Percentiles rank a stretch among this genome's conserved stretches.
Evolutionary conservation across 306 rosid genomes (phyloP).

Genomic region (Dryas alaskensis): DNA sequence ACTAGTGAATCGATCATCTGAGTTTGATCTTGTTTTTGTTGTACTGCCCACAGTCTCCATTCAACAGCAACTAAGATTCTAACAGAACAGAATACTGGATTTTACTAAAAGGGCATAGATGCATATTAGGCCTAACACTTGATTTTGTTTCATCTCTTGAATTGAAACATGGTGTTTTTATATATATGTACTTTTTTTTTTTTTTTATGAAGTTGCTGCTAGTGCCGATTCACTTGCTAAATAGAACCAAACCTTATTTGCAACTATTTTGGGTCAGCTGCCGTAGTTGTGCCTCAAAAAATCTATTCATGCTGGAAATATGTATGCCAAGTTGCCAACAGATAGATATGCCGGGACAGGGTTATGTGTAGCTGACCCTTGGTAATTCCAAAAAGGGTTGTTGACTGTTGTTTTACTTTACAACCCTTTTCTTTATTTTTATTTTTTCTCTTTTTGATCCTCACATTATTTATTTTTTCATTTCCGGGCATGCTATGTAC

Average conservation of each 20-base stretch:
- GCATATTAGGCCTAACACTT: background rate
- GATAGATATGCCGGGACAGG: too few species aligned
- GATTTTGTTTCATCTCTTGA: background rate
- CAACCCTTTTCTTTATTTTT: background rate
- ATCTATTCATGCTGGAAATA: background rate
- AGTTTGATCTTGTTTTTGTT: background rate
- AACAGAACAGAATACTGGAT: background rate
- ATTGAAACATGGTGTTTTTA: background rate
- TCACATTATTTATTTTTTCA: background rate
- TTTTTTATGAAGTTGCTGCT: background rate
- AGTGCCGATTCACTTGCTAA: background rate
- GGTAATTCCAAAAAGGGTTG: background rate
- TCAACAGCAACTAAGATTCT: too few species aligned
- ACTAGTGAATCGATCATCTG: constrained; percentile 1
- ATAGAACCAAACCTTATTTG: background rate
- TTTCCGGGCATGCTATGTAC: constrained; percentile 23
- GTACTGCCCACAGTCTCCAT: background rate
- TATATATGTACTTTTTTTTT: background rate
- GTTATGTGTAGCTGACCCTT: background rate
- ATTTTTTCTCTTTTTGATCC: background rate
- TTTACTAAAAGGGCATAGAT: background rate
- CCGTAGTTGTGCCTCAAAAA: background rate
- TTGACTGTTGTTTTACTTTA: background rate
- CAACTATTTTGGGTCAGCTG: background rate
- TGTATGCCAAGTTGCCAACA: too few species aligned